phyloP scores from a whole-genome alignment of 257 asterid genomes.

The Fraxinus cuspidata region DNA sequence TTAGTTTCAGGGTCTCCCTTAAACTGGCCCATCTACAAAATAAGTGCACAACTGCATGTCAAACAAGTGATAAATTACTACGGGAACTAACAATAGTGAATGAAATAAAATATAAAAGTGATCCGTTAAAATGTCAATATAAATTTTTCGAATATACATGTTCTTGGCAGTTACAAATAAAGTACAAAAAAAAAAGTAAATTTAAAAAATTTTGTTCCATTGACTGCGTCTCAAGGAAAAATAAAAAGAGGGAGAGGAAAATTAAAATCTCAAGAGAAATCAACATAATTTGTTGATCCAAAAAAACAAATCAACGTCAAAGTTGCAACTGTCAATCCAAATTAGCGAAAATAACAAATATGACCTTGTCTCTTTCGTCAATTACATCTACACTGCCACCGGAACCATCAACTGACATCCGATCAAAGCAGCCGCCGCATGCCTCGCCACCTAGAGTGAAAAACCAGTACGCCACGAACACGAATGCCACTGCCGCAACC shows the following conservation, averaged over 20 bases:
- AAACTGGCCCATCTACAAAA: constrained; percentile 66
- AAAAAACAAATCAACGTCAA: constrained; percentile 8
- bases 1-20: constrained; percentile 51
- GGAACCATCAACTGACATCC: constrained; percentile 30
- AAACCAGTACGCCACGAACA: constrained; percentile 56
- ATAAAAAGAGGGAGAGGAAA: background rate
- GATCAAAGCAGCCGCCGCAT: constrained; percentile 39
- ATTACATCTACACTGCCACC: constrained; percentile 32
- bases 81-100: constrained; percentile 28
- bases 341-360: constrained; percentile 16
- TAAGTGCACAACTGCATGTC: constrained; percentile 88
- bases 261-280: background rate
- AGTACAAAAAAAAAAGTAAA: background rate
- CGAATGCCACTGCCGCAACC: constrained; percentile 64
- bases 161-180: background rate
- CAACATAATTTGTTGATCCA: background rate
- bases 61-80: constrained; percentile 62
- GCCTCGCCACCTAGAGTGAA: constrained; percentile 43
- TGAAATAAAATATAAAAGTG: constrained; percentile 22
- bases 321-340: constrained; percentile 1
- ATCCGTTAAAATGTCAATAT: background rate
- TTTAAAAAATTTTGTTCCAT: background rate
- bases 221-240: background rate
- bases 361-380: constrained; percentile 47
- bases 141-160: background rate